Base-by-base conservation (phyloP, 257 asterid species). In the Solanum virginianum region DNA sequence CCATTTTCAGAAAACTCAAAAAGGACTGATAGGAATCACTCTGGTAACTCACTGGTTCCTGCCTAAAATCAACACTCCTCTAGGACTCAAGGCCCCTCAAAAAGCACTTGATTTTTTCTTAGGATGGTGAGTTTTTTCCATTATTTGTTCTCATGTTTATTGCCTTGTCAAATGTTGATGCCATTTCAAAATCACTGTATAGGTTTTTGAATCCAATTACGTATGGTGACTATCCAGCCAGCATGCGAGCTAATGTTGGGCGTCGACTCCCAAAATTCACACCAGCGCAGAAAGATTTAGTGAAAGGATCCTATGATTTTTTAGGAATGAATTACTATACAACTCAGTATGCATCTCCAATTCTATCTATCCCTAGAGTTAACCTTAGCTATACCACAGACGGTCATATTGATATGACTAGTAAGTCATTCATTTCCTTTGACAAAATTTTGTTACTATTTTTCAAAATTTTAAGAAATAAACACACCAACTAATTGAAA, bases 171-270 rank as follows among this genome's bases (percentile, higher is more conserved):
- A 77, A 66, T 16, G 63, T 1, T 49, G 8, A 36, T 15, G 49
- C 24, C 22, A 68, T 16, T 15, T 14, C 11, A 39, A 72, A 18
- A 45, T 12, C 59, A 12, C 13, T 45, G 3, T 74, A n/a, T 72
- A 87, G 89, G 89, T 87, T 59, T 72, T 57, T 87, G 87, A 84
- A 87, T 68, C 89, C 89, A 10, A 81, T 84, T 80, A 84, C 85
- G 4, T 84, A 81, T 24, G 89, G 89, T 16, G 84, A 84, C 13
- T 87, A 87, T 45, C 89, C 89, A n/a, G 71, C 81, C n/a, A 80
- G 81, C 83, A 87, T 84, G 87, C 41, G 75, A 65, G 81, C 85
- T 29, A 32, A 70, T 15, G 81, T 87, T 6, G 87, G 89, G 4
- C 4, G 69, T 11, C 54, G 89, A 10, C 86, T 87, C 20, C 89